Evolutionary conservation across 2,329 filamentous ascomycete genomes (phyloP), one percentile per base, ranked within the genome.

Genomic region (Sporothrix phasma): DNA sequence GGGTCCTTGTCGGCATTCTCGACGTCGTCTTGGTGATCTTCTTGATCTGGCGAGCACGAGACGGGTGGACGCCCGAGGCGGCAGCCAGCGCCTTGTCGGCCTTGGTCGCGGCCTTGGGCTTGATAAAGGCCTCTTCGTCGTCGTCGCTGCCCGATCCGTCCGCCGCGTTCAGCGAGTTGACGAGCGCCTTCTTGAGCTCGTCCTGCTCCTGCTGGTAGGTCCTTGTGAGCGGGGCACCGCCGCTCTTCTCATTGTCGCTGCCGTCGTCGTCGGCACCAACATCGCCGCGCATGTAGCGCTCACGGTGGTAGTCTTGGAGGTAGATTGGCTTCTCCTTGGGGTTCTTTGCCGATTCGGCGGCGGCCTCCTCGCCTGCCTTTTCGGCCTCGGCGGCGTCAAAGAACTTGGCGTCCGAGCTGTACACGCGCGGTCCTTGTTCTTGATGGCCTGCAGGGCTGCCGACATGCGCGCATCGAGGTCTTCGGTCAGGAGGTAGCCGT

Each of bases 171-270:
- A 97, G 90, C 71, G 93, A 87, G 64, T 87, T 85, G 43, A 96
- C 81, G 60, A 97, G 85, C 15, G 86, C 83, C 69, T 84, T 83
- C 74, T 94, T 92, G 65, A 96, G 77, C 60, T 88, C 85, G 67
- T 90, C 90, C 74, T 97, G 94, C 77, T 97, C 91, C 75, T 97
- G 86, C 10, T 84, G 85, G 73, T 96, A 97, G 10, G 92, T 95
- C 74, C 80, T 83, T 24, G 46, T 29, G 8, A 72, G 43, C 24
- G 31, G 22, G 5, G 47, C 45, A 5, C 37, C 71, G 31, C 10
- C 46, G 11, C 37, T 51, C 6, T 73, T 72, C 51, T 71, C 69
- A 41, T 82, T 78, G 11, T 80, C 78, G 5, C 81, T 78, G 7
- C 84, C 80, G 15, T 87, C 73, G 15, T 87, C 73, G 17, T 96